These are phyloP conservation scores for Pestalotiopsis sp. DNA, from an alignment of 2,329 filamentous ascomycete species.

Conservation along the genomic window DNA sequence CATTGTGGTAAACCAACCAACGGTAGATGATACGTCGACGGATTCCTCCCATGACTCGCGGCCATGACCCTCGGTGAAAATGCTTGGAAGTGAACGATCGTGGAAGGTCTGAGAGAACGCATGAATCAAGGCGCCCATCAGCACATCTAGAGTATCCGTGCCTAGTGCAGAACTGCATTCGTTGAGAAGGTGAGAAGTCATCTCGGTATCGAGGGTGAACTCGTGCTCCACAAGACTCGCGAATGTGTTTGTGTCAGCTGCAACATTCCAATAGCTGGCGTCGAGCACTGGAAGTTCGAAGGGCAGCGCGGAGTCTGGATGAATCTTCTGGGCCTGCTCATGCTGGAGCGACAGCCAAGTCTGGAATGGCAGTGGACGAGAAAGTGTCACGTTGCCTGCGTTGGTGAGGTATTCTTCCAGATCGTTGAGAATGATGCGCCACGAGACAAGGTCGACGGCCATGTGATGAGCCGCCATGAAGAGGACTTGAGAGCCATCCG, in stretches of 20 bases:
- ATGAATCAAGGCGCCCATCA: slow-evolving; percentile 12
- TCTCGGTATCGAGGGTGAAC: not conserved
- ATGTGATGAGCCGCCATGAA: slow-evolving; percentile 40
- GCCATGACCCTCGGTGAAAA: slow-evolving; percentile 25
- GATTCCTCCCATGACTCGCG: slow-evolving; percentile 11
- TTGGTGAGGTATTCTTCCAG: slow-evolving; percentile 39
- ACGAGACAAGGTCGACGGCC: slow-evolving; percentile 47
- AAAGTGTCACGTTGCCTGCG: slow-evolving; percentile 11
- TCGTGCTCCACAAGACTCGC: slow-evolving; percentile 3
- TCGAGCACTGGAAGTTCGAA: slow-evolving; percentile 5
- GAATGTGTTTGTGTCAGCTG: slow-evolving; percentile 10
- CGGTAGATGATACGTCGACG: slow-evolving; percentile 3
- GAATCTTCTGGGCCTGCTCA: slow-evolving; percentile 10
- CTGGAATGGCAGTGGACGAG: slow-evolving; percentile 34
- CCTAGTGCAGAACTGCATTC: slow-evolving; percentile 13
- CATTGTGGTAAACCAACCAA: slow-evolving; percentile 13
- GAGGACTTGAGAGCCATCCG: slow-evolving; percentile 24
- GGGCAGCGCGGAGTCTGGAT: slow-evolving; percentile 5
- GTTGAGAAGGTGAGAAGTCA: slow-evolving; percentile 6
- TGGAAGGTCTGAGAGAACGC: slow-evolving; percentile 7
- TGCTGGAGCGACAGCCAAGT: slow-evolving; percentile 31
- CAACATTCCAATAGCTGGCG: slow-evolving; percentile 9
- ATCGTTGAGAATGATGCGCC: slow-evolving; percentile 47
- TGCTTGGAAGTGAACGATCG: not conserved
- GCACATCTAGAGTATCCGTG: slow-evolving; percentile 12